A percentile compares a stretch with the other conserved stretches of the same genome.
Evolutionary conservation across 257 asterid species (phyloP).

Genomic region (Lithospermum erythrorhizon): DNA sequence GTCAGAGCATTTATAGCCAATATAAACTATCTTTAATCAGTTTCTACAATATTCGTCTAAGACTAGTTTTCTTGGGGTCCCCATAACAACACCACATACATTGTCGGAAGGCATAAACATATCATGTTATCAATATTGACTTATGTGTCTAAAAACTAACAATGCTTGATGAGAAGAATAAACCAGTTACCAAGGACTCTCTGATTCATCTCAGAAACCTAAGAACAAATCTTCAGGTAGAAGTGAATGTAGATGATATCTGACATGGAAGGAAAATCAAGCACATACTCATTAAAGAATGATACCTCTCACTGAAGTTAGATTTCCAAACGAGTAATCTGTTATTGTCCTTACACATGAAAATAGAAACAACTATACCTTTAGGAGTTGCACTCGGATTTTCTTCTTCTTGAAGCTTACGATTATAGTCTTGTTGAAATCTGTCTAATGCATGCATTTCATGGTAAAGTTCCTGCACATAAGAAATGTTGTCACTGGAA

Average conservation of each 20-base stretch:
- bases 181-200: background rate
- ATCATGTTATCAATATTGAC: background rate
- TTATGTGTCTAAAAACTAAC: background rate
- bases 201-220: background rate
- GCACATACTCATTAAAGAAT: no score
- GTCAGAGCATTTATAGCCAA: no score
- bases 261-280: no score
- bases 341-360: background rate
- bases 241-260: no score
- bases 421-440: constrained; percentile 81
- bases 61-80: no score
- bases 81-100: no score
- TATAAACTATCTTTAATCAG: no score
- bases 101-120: no score
- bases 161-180: background rate
- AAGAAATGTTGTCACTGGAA: constrained; percentile 1
- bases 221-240: no score
- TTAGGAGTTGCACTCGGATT: constrained; percentile 72
- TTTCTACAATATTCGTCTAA: no score
- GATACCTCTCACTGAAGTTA: no score
- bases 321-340: no score
- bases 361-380: constrained; percentile 31
- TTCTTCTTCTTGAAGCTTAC: constrained; percentile 83
- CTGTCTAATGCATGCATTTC: constrained; percentile 88
- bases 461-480: constrained; percentile 84